Conservation (phyloP, 371 early-diverging fungal genomes). For the Circinella umbellata region DNA sequence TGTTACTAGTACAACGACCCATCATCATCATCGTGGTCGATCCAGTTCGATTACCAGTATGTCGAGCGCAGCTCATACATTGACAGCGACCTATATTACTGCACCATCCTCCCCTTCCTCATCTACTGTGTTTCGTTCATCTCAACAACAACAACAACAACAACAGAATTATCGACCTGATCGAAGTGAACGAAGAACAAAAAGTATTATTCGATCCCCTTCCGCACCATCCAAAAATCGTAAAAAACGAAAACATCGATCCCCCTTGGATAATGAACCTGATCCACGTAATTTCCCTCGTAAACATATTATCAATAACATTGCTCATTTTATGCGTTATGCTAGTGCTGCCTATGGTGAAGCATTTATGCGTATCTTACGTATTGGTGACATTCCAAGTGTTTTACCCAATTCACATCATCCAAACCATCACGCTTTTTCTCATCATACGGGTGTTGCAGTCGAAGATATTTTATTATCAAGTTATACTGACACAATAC, state of each 20-base stretch:
- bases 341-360: constrained; percentile 84
- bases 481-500: constrained; percentile 57
- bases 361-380: constrained; percentile 83
- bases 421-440: constrained; percentile 76
- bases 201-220: constrained; percentile 15
- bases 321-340: constrained; percentile 78
- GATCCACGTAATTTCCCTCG: constrained; percentile 58
- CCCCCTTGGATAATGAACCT: constrained; percentile 24
- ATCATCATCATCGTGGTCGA: constrained; percentile 16
- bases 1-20: constrained; percentile 1
- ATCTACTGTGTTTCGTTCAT: constrained; percentile 1
- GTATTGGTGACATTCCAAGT: constrained; percentile 69
- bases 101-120: constrained; percentile 15
- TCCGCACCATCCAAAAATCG: constrained; percentile 15
- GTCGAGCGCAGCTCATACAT: constrained; percentile 21
- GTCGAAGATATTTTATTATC: constrained; percentile 70
- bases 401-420: constrained; percentile 53
- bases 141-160: not conserved
- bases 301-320: constrained; percentile 69
- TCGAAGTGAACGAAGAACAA: constrained; percentile 6
- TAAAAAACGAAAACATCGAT: constrained; percentile 8
- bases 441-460: constrained; percentile 69
- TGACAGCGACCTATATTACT: constrained; percentile 35
- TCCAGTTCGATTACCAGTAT: constrained; percentile 42
- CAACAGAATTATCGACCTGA: not conserved